Evolutionary conservation across 2,329 filamentous ascomycete genomes (phyloP), one percentile per base, ranked within the genome.

Genomic region (Aspergillus pseudoterreus): DNA sequence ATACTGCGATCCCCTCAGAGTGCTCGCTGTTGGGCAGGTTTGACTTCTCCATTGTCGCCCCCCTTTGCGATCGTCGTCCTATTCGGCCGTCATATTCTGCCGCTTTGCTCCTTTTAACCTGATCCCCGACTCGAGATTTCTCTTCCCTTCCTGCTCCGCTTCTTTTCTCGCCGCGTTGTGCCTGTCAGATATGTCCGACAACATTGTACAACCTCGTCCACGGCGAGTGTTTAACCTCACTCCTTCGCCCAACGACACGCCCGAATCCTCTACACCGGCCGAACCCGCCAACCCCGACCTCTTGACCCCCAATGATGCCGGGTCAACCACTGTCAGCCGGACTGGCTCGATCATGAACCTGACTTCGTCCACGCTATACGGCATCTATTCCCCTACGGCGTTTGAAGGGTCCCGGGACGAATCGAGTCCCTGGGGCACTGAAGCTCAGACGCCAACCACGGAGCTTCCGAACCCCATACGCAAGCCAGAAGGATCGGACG

Each of bases 351-450:
- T 90, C 51, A 77, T 91, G 65, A 95, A 96, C 67, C 80, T 99
- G 54, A 96, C 90, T 4, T 86, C 88, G 9, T 92, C 90, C 2
- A 96, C 94, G 0, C 81, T 99, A 4, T 88, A 87, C 60, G 92
- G 94, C 49, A 99, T 99, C 63, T 99, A 95, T 76, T 85, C 85
- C 10, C 84, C 84, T 6, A 82, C 82, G 1, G 79, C 80, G 30
- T 81, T 81, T 52, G 76, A 81, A 42, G 71, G 57, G 72, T 80
- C 58, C 70, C 76, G 63, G 53, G 82, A 83, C 57, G 84, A 85
- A 55, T 71, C 78, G 50, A 91, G 87, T 10, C 90, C 90, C 2
- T 94, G 87, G 86, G 89, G 87, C 21, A 88, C 85, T 0, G 90
- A 89, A 33, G 82, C 87, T 30, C 82, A 88, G 65, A 89, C 87